Base-by-base conservation (phyloP, 108 stramenopile species). In the Schizochytrium sp. region DNA sequence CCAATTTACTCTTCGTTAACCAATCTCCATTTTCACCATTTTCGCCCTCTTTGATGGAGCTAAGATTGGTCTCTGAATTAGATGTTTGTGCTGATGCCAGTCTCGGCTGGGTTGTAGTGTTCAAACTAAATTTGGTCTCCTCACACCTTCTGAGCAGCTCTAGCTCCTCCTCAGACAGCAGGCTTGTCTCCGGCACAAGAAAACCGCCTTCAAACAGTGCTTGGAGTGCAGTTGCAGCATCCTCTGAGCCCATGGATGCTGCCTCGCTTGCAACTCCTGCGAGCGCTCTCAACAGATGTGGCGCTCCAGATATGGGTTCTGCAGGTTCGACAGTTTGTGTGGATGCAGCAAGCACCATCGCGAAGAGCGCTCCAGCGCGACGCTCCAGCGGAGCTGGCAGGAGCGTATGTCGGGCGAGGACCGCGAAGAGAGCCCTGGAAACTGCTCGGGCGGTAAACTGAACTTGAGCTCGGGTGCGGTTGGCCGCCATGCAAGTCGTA, bases 281-380 rank as follows among this genome's bases (percentile, higher is more conserved):
- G 3, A 38, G 44, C 44, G 64, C 64, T 7, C 64, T 38, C 10
- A 69, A 44, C 64, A 44, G 42, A 44, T 69, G 64, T 44, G 64
- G 64, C 0, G 64, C 64, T 0, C 40, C 42, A 8, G 64, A 38
- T 44, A 69, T 15, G 1, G 64, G 64, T 38, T 69, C 64, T 69
- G 7, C 42, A 8, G 64, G 64, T 38, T 69, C 64, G 44, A 69
- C 64, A 38, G 64, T 69, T 44, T 69, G 64, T 8, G 64, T 69
- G 10, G 64, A 7, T 8, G 64, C 64, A 8, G 64, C 64, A 7
- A 69, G 15, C 10, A 69, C 28, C 19, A 69, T 38, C 10, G 42
- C 64, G 28, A 69, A 69, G 64, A 69, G 64, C 19, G 64, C 64
- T 7, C 64, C 64, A 8, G 44, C 64, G 64, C 64, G 64, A 44